phyloP scores from a whole-genome alignment of 208 protist species.

The Borovskyia barvae region DNA sequence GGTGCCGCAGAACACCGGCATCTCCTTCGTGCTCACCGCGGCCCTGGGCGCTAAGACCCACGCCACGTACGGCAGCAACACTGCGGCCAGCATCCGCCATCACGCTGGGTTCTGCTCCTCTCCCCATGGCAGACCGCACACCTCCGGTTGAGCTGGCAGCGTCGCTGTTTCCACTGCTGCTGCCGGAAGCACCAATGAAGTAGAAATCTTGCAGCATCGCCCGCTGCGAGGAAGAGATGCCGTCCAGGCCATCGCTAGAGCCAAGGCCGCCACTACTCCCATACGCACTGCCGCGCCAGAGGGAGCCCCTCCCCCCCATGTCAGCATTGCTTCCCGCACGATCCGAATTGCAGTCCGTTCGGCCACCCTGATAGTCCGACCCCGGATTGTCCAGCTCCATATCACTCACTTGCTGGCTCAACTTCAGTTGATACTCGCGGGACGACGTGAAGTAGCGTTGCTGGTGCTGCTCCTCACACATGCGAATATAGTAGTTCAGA shows the following conservation, averaged over 20 bases:
- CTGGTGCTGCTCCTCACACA: slow-evolving; percentile 60
- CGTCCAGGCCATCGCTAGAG: slow-evolving; percentile 3
- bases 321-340: slow-evolving; percentile 21
- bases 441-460: slow-evolving; percentile 47
- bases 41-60: background rate
- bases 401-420: slow-evolving; percentile 33
- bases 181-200: slow-evolving; percentile 81
- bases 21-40: slow-evolving; percentile 1
- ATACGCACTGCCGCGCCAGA: slow-evolving; percentile 9
- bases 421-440: slow-evolving; percentile 43
- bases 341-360: slow-evolving; percentile 6
- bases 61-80: background rate
- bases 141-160: slow-evolving; percentile 1
- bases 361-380: slow-evolving; percentile 2
- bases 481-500: slow-evolving; percentile 56
- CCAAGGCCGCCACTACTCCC: slow-evolving; percentile 9
- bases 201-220: slow-evolving; percentile 66
- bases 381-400: slow-evolving; percentile 28
- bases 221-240: slow-evolving; percentile 9
- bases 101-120: slow-evolving; percentile 1
- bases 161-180: background rate
- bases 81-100: background rate
- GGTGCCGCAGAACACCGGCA: slow-evolving; percentile 25
- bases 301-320: slow-evolving; percentile 5
- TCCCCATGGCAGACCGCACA: background rate